phyloP scores from a whole-genome alignment of 768 basidiomycete species.

The Hortiboletus campestris region DNA sequence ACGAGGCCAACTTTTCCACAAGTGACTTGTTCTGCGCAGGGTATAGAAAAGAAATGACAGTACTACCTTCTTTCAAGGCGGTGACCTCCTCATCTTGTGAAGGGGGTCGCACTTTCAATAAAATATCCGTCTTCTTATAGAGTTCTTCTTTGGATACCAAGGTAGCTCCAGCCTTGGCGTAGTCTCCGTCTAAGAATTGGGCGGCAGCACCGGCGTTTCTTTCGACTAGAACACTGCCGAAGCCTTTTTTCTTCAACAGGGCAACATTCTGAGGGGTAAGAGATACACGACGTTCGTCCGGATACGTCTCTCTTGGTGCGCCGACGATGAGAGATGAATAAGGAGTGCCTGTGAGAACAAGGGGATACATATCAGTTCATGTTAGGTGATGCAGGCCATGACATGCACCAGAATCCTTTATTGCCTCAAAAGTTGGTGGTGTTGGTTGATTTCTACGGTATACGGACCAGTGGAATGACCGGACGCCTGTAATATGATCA shows the following conservation, averaged over 20 bases:
- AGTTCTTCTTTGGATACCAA: constrained; percentile 71
- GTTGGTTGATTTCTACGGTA: constrained; percentile 22
- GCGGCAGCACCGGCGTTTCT: constrained; percentile 66
- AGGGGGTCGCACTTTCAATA: constrained; percentile 85
- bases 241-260: constrained; percentile 80
- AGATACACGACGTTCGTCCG: constrained; percentile 76
- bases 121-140: constrained; percentile 68
- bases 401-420: constrained; percentile 27
- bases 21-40: constrained; percentile 77
- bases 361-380: neutral
- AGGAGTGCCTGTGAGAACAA: constrained; percentile 44
- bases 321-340: constrained; percentile 76
- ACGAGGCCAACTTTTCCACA: constrained; percentile 65
- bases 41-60: constrained; percentile 81
- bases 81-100: constrained; percentile 58
- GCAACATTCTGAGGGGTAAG: constrained; percentile 78
- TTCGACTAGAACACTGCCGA: constrained; percentile 70
- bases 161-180: constrained; percentile 73
- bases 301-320: constrained; percentile 73
- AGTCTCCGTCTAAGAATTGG: constrained; percentile 81
- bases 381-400: neutral
- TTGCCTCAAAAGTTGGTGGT: constrained; percentile 10
- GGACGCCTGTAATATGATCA: constrained; percentile 20
- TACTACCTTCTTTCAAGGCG: constrained; percentile 68
- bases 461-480: constrained; percentile 32